Percentiles rank a stretch among this genome's conserved stretches.
Evolutionary conservation across 2,329 filamentous ascomycete species (phyloP).

Genomic region (Fusarium cyanostomum): DNA sequence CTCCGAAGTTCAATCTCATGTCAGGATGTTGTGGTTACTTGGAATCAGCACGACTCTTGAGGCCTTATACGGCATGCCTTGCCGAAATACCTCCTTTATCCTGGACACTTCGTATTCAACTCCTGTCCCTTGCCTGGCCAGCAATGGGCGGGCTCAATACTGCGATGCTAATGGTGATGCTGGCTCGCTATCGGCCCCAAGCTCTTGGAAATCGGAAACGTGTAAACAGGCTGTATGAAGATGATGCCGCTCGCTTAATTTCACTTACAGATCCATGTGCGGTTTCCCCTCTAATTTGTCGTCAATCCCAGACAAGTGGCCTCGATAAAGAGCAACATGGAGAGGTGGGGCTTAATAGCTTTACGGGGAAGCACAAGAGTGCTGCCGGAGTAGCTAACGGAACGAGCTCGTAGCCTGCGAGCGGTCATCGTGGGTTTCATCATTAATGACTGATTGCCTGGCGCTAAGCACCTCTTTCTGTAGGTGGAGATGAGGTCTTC

Average conservation of each 20-base stretch:
- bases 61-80: neutral
- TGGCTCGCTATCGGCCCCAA: constrained; percentile 16
- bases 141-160: neutral
- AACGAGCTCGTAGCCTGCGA: constrained; percentile 38
- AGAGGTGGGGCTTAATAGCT: constrained; percentile 35
- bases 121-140: neutral
- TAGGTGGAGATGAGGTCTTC: constrained; percentile 26
- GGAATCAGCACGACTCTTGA: neutral
- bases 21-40: neutral
- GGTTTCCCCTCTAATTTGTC: constrained; percentile 5
- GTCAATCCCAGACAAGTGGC: constrained; percentile 5
- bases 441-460: constrained; percentile 31
- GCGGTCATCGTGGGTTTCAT: constrained; percentile 21
- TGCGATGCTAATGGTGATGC: neutral
- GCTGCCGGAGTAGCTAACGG: constrained; percentile 35
- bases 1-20: neutral
- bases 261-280: constrained; percentile 1
- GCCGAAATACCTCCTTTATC: neutral
- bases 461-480: constrained; percentile 35
- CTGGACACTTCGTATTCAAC: neutral
- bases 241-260: neutral
- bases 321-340: constrained; percentile 16
- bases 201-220: constrained; percentile 21
- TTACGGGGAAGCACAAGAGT: constrained; percentile 39
- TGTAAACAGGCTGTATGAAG: constrained; percentile 8